These are phyloP conservation scores for Angophora floribunda DNA, from an alignment of 345 rosid species.

Conservation along the genomic window DNA sequence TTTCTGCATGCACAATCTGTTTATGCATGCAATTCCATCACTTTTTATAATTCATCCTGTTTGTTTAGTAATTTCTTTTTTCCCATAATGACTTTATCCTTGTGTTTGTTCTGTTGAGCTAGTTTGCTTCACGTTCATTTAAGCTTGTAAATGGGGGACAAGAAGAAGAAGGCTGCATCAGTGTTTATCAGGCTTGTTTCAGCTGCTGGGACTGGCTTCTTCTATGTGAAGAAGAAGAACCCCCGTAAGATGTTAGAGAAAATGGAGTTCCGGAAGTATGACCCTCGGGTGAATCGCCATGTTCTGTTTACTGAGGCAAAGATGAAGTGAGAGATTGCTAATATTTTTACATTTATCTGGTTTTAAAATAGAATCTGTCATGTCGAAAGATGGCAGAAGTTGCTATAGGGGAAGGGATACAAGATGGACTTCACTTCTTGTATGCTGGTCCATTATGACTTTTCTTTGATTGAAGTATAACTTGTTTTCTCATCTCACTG, in stretches of 20 bases:
- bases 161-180: conserved; percentile 71
- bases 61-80: not conserved
- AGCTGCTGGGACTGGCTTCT: conserved; percentile 96
- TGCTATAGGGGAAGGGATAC: not conserved
- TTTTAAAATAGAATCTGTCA: not conserved
- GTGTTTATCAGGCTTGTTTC: conserved; percentile 90
- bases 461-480: not conserved
- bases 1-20: too few species aligned
- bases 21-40: not conserved
- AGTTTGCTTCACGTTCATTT: not conserved
- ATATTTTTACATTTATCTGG: not conserved
- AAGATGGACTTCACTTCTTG: not conserved
- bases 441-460: not conserved
- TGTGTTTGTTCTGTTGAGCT: not conserved
- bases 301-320: conserved; percentile 87
- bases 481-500: not conserved
- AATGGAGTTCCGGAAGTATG: conserved; percentile 90
- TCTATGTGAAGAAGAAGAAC: conserved; percentile 93
- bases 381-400: not conserved
- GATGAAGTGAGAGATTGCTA: conserved; percentile 51
- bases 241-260: conserved; percentile 64
- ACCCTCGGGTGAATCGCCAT: conserved; percentile 89
- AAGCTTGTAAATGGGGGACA: conserved; percentile 62
- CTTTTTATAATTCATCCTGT: not conserved
- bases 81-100: not conserved